A percentile compares a stretch with the other conserved stretches of the same genome.
Conservation (phyloP, 768 basidiomycete genomes). For the Holtermannia corniformis region DNA sequence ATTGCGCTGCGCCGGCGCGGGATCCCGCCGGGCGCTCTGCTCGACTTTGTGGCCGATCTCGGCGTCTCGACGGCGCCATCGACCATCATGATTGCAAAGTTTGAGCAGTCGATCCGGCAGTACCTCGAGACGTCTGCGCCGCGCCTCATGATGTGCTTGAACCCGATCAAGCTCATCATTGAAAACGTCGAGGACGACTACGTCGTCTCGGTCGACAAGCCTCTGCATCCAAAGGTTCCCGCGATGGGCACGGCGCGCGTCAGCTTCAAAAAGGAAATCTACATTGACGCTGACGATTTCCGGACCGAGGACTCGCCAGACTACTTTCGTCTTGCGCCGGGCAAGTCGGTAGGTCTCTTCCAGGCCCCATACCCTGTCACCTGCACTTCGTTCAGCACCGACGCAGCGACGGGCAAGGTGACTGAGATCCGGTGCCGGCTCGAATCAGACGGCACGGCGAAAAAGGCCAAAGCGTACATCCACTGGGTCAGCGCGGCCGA, state of each 20-base stretch:
- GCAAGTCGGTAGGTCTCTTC: constrained; percentile 94
- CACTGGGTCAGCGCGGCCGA: constrained; percentile 65
- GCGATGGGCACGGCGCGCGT: constrained; percentile 66
- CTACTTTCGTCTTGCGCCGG: constrained; percentile 95
- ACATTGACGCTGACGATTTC: constrained; percentile 92
- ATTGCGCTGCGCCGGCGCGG: constrained; percentile 91
- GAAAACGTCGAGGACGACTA: constrained; percentile 85
- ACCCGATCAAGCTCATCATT: constrained; percentile 80
- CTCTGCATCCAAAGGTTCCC: constrained; percentile 86
- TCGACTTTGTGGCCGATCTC: constrained; percentile 84
- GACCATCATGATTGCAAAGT: constrained; percentile 76
- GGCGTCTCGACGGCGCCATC: constrained; percentile 79
- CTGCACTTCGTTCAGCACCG: constrained; percentile 76
- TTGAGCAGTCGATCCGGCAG: constrained; percentile 78
- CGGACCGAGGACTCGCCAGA: constrained; percentile 74
- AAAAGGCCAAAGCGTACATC: constrained; percentile 71
- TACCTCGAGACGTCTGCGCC: constrained; percentile 83
- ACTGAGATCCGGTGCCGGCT: constrained; percentile 67
- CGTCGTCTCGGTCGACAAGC: constrained; percentile 71
- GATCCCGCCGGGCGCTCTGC: constrained; percentile 90
- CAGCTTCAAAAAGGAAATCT: constrained; percentile 74
- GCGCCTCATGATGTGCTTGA: constrained; percentile 80
- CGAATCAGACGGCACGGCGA: constrained; percentile 54
- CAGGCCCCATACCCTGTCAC: constrained; percentile 86
- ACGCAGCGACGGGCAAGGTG: constrained; percentile 62